A percentile compares a stretch with the other conserved stretches of the same genome.
These are phyloP conservation scores for Puccinia hordei DNA, from an alignment of 1,284 basidiomycete genomes.

Conservation along the genomic window DNA sequence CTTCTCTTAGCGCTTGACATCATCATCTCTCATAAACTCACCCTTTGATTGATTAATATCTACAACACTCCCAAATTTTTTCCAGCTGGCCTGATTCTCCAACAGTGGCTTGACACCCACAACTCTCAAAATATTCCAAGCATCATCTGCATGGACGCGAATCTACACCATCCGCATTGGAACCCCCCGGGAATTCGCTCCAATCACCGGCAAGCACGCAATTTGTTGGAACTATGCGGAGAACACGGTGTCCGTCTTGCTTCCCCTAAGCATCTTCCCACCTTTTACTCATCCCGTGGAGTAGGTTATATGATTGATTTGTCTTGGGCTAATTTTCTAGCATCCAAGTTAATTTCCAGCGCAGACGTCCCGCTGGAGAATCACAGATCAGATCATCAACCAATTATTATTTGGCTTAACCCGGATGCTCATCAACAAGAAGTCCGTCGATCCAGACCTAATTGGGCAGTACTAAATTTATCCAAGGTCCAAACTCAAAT, in stretches of 20 bases:
- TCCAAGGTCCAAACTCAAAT: too few species aligned
- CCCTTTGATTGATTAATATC: neutral
- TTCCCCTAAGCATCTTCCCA: neutral
- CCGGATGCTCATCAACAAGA: too few species aligned
- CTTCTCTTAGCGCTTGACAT: neutral
- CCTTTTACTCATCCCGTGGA: neutral
- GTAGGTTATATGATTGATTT: neutral
- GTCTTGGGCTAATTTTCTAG: neutral
- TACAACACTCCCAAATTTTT: neutral
- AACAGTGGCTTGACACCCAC: neutral
- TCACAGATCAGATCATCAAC: neutral
- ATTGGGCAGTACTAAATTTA: neutral
- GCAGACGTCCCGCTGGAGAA: neutral
- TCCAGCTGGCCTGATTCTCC: neutral
- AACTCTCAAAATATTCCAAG: neutral
- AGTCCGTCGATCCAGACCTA: too few species aligned
- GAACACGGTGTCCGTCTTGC: neutral
- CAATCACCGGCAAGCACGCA: neutral
- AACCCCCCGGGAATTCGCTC: neutral
- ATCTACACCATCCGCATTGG: constrained; percentile 13
- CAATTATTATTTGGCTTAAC: neutral
- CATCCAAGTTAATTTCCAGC: neutral
- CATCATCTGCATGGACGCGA: neutral
- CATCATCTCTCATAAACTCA: too few species aligned
- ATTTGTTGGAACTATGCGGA: neutral